Evolutionary conservation across 2,329 filamentous ascomycete species (phyloP).

Genomic region (Pseudofabraea citricarpa): DNA sequence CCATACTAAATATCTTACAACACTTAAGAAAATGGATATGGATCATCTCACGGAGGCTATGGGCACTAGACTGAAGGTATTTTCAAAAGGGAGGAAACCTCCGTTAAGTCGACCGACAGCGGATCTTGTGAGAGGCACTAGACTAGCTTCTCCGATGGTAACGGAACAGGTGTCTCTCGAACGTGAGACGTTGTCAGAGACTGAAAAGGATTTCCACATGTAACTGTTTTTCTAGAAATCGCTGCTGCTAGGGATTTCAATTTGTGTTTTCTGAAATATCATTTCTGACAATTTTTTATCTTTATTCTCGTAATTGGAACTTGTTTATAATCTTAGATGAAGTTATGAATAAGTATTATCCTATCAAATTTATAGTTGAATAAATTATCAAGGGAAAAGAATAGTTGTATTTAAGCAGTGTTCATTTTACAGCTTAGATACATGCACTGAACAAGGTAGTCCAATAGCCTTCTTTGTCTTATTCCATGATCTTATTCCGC

Average conservation of each 20-base stretch:
- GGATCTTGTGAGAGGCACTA: not conserved
- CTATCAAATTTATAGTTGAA: too few species aligned
- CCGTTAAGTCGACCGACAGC: not conserved
- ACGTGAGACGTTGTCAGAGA: not conserved
- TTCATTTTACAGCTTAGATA: not conserved
- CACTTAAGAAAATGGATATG: not conserved
- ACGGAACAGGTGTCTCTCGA: not conserved
- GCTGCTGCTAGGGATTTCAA: too few species aligned
- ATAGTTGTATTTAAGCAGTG: too few species aligned
- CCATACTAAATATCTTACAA: not conserved
- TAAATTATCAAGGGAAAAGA: too few species aligned
- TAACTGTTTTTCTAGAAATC: too few species aligned
- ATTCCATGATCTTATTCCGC: not conserved
- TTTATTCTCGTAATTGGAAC: too few species aligned
- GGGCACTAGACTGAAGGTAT: not conserved
- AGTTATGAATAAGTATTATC: too few species aligned
- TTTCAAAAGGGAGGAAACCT: not conserved
- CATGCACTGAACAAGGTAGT: not conserved
- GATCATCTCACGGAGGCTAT: not conserved
- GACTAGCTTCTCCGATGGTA: not conserved
- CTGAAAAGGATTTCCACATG: not conserved
- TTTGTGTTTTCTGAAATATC: too few species aligned
- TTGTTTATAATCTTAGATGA: too few species aligned
- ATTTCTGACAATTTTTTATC: too few species aligned
- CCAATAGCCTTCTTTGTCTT: slow-evolving; percentile 1